phyloP scores from a whole-genome alignment of 371 early-diverging fungal genomes.

The Pancytospora epiphaga region DNA sequence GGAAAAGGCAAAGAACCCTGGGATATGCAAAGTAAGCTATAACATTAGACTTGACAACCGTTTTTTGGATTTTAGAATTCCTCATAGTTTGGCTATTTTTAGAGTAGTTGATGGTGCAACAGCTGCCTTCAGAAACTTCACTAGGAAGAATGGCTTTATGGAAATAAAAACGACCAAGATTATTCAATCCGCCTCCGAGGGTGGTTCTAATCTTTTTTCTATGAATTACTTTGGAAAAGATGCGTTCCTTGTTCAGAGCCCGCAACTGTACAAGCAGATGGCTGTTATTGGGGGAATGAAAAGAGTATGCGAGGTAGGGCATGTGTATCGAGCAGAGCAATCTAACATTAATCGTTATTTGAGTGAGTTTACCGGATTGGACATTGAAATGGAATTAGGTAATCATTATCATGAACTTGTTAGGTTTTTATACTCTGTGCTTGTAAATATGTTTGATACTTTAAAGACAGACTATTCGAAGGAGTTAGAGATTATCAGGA shows the following conservation, averaged over 20 bases:
- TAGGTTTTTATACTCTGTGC: conserved; percentile 75
- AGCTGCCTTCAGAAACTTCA: conserved; percentile 79
- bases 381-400: conserved; percentile 96
- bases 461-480: conserved; percentile 69
- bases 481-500: conserved; percentile 75
- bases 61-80: conserved; percentile 83
- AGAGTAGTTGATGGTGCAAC: conserved; percentile 84
- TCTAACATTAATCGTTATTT: conserved; percentile 94
- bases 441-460: conserved; percentile 77
- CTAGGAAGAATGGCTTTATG: conserved; percentile 71
- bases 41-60: conserved; percentile 90
- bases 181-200: conserved; percentile 85
- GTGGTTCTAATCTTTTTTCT: conserved; percentile 94
- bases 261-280: conserved; percentile 99
- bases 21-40: conserved; percentile 65
- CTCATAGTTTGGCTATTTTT: conserved; percentile 91
- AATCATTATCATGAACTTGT: conserved; percentile 92
- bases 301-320: conserved; percentile 92
- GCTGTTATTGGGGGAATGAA: conserved; percentile 91
- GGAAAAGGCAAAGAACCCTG: conserved; percentile 60
- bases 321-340: conserved; percentile 98
- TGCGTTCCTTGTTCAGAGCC: conserved; percentile 93
- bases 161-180: conserved; percentile 98
- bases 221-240: conserved; percentile 83
- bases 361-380: conserved; percentile 96